Conservation (phyloP, 2,329 filamentous ascomycete genomes). For the Aspergillus sp. region DNA sequence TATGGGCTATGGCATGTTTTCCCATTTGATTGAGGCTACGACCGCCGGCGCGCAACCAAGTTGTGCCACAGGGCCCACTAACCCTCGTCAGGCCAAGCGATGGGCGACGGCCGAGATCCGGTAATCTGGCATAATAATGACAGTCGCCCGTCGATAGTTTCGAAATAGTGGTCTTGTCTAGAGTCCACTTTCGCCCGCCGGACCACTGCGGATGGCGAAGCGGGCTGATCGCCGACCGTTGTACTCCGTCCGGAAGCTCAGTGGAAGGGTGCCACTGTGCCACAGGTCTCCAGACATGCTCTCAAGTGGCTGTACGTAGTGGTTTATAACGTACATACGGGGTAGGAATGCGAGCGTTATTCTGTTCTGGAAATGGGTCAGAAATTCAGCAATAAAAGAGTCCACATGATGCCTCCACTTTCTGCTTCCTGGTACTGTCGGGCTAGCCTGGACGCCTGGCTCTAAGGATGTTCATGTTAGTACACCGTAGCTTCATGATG, state of each 20-base stretch:
- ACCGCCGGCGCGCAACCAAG: neutral
- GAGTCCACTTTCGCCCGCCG: neutral
- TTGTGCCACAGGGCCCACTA: too few species aligned
- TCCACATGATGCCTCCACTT: conserved; percentile 14
- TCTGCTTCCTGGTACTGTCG: neutral
- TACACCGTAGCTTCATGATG: neutral
- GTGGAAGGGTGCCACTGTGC: neutral
- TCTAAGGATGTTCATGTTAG: neutral
- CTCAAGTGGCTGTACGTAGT: neutral
- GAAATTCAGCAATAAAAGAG: neutral
- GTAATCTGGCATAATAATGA: conserved; percentile 4
- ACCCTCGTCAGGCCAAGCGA: neutral
- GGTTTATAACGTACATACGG: neutral
- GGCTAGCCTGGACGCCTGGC: neutral
- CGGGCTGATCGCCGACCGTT: conserved; percentile 20
- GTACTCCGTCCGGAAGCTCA: conserved; percentile 8
- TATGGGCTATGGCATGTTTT: neutral
- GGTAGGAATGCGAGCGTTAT: neutral
- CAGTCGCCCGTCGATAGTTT: conserved; percentile 7
- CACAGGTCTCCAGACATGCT: neutral
- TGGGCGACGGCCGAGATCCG: conserved; percentile 5
- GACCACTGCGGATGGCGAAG: conserved; percentile 4
- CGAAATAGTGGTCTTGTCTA: neutral
- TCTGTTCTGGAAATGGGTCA: conserved; percentile 18
- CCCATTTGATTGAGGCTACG: neutral